These are phyloP conservation scores for Penicillium atrosanguineum DNA, from an alignment of 495 filamentous ascomycete species.

Conservation along the genomic window DNA sequence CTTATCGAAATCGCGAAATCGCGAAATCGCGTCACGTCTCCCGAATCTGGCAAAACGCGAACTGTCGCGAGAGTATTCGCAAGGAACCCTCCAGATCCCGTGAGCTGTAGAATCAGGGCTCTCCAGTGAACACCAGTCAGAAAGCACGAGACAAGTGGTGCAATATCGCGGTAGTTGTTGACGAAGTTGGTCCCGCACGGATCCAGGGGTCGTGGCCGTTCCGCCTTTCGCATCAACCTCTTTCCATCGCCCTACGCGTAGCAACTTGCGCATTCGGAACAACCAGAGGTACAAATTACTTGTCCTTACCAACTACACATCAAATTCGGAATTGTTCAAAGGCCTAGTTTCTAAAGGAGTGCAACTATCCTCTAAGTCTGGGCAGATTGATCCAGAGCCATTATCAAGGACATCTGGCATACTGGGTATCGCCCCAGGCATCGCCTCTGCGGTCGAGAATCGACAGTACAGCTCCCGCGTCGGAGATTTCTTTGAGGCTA, in stretches of 20 bases:
- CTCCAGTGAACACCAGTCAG: neutral
- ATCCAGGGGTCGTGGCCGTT: conserved; percentile 12
- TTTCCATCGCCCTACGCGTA: conserved; percentile 7
- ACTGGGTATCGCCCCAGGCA: neutral
- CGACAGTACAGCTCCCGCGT: neutral
- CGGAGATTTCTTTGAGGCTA: neutral
- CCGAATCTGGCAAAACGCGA: neutral
- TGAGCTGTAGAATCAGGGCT: neutral
- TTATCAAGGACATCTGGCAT: neutral
- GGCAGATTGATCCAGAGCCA: neutral
- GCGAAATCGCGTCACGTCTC: neutral
- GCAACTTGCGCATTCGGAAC: neutral
- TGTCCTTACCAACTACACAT: neutral
- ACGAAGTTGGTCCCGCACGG: conserved; percentile 10
- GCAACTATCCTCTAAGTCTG: neutral
- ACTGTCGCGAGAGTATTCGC: neutral
- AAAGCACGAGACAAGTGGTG: neutral
- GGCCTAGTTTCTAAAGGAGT: neutral
- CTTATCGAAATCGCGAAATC: neutral
- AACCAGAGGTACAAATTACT: neutral
- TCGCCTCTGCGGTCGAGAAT: neutral
- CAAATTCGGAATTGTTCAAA: neutral
- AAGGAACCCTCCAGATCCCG: neutral
- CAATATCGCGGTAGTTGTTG: neutral
- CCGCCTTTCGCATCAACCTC: conserved; percentile 15